Base-by-base conservation (phyloP, 495 filamentous ascomycete species). In the Tricharina praecox region DNA sequence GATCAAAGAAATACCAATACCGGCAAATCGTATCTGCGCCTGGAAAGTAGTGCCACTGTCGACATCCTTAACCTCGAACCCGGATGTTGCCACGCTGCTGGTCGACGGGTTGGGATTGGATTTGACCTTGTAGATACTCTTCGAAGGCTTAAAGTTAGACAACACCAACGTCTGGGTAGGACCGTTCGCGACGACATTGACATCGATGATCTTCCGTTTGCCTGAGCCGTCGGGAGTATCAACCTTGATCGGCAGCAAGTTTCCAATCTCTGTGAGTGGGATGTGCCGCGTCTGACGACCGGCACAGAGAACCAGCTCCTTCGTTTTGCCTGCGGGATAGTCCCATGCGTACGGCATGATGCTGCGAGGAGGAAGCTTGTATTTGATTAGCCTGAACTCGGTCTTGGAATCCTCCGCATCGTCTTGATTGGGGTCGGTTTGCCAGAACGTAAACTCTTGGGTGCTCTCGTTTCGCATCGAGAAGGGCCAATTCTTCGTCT, bases 271-370 rank as follows among this genome's bases (percentile, higher is more conserved):
- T 20, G 87, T 83, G 45, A 97, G 76, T 60, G 85, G 92, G 55
- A 97, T 80, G 59, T 90, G 82, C 36, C 88, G 72, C 53, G 88
- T 82, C 62, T 81, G 87, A 15, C 34, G 34, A 55, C 80, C 76
- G 19, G 80, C 79, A 33, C 66, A 78, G 59, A 97, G 71, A 35
- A 93, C 74, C 26, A 96, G 73, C 60, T 93, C 87, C 62, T 90
- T 93, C 64, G 80, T 80, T 64, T 93, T 94, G n/a, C 85, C 84
- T 3, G 90, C 86, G 1, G 90, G 90, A 66, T 90, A 96, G 61
- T 97, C 92, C 90, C 90, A 97, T 23, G 90, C 88, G 60, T 97
- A 97, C 3, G 92, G 88, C 90, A 97, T 97, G 64, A 96, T 93
- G 62, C 88, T 95, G 25, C 92, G 73, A 4, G 86, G 77, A 2